Percentiles rank a stretch among this genome's conserved stretches.
These are phyloP conservation scores for Cutaneotrichosporon dermatis DNA, from an alignment of 1,284 basidiomycete genomes.

Conservation along the genomic window DNA sequence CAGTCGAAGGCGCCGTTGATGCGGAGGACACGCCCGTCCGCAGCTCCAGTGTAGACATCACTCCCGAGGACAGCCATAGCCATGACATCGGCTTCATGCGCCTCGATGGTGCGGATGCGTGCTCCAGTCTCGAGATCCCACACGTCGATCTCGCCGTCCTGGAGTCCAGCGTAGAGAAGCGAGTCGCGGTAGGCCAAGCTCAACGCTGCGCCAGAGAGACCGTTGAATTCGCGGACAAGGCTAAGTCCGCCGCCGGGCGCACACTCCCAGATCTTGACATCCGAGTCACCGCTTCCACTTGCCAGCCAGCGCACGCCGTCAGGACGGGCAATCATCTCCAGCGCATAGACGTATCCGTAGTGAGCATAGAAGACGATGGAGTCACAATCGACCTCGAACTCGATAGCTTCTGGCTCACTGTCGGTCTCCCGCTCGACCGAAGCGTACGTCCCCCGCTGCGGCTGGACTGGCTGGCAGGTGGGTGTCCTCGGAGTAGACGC, in stretches of 20 bases:
- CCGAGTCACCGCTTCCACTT: constrained; percentile 83
- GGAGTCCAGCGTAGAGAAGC: constrained; percentile 85
- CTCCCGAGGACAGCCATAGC: constrained; percentile 68
- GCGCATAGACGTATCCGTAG: constrained; percentile 89
- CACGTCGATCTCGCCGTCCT: constrained; percentile 87
- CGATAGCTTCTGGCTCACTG: constrained; percentile 19
- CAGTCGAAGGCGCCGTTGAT: constrained; percentile 80
- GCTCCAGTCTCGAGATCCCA: constrained; percentile 87
- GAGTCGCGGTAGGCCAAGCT: constrained; percentile 70
- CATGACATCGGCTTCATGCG: constrained; percentile 78
- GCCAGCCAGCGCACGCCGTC: constrained; percentile 59
- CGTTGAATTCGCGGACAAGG: constrained; percentile 30
- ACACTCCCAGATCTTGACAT: constrained; percentile 84
- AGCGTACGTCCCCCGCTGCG: neutral
- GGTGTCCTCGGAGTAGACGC: constrained; percentile 29
- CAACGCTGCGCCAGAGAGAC: constrained; percentile 57
- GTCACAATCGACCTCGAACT: constrained; percentile 57
- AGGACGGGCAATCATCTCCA: constrained; percentile 54
- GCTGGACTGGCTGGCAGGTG: neutral
- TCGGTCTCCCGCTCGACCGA: neutral
- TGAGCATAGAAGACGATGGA: constrained; percentile 83
- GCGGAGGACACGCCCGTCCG: constrained; percentile 74
- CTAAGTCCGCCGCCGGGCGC: constrained; percentile 42
- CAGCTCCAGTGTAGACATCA: constrained; percentile 76
- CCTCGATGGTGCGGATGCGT: constrained; percentile 76